These are phyloP conservation scores for Xylariaceae sp. DNA, from an alignment of 2,329 filamentous ascomycete species.

Conservation along the genomic window DNA sequence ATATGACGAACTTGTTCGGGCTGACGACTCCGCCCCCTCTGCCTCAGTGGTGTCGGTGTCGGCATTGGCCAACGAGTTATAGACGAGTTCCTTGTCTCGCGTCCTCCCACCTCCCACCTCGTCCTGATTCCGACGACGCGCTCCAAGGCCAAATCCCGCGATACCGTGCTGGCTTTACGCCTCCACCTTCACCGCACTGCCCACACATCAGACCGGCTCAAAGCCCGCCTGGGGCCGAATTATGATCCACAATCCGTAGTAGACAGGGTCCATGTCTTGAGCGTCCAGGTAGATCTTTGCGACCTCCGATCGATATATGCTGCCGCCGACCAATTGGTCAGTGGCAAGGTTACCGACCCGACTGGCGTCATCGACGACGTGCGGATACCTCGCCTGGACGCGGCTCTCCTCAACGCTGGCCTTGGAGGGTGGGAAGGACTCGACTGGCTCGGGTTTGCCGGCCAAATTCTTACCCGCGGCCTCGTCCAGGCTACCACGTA, in stretches of 20 bases:
- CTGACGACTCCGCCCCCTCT: background rate
- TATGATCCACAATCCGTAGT: slow-evolving; percentile 43
- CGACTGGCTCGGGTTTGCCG: slow-evolving; percentile 59
- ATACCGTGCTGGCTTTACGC: slow-evolving; percentile 63
- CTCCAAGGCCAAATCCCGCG: slow-evolving; percentile 65
- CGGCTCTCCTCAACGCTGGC: slow-evolving; percentile 80
- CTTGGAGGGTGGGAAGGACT: slow-evolving; percentile 83
- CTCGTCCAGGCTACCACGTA: slow-evolving; percentile 67
- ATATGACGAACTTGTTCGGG: background rate
- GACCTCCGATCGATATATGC: slow-evolving; percentile 49
- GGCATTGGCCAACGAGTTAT: slow-evolving; percentile 80
- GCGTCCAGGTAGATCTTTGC: slow-evolving; percentile 58
- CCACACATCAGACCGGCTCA: slow-evolving; percentile 37
- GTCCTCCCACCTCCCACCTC: slow-evolving; percentile 63
- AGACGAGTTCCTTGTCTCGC: slow-evolving; percentile 76
- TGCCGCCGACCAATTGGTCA: slow-evolving; percentile 45
- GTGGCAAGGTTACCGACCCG: slow-evolving; percentile 44
- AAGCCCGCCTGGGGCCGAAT: slow-evolving; percentile 36
- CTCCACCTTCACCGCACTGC: slow-evolving; percentile 54
- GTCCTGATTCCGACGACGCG: slow-evolving; percentile 82
- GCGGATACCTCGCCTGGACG: slow-evolving; percentile 67
- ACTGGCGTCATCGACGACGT: slow-evolving; percentile 37
- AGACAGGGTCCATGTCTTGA: slow-evolving; percentile 54
- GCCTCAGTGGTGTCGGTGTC: slow-evolving; percentile 74
- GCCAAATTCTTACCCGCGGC: slow-evolving; percentile 53